These are phyloP conservation scores for Colletotrichum abscissum DNA, from an alignment of 2,329 filamentous ascomycete genomes.

Conservation along the genomic window DNA sequence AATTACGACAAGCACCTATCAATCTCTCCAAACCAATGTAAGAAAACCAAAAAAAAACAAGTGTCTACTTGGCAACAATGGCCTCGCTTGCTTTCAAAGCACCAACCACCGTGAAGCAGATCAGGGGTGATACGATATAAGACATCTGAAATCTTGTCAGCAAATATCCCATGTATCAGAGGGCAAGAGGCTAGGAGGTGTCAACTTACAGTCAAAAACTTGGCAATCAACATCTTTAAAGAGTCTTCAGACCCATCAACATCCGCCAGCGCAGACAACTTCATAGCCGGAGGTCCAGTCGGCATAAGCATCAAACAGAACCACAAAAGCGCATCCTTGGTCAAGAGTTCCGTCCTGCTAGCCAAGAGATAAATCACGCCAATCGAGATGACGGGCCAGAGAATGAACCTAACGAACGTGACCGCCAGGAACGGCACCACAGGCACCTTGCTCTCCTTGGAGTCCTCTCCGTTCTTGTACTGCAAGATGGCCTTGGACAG, in stretches of 20 bases:
- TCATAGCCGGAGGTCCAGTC: conserved; percentile 58
- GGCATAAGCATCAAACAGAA: conserved; percentile 66
- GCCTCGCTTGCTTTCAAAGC: conserved; percentile 26
- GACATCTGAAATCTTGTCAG: conserved; percentile 15
- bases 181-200: fast-evolving
- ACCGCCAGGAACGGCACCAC: conserved; percentile 62
- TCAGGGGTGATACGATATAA: conserved; percentile 29
- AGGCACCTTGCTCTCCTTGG: conserved; percentile 44
- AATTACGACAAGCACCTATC: not conserved
- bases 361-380: conserved; percentile 65
- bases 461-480: conserved; percentile 44
- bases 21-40: not conserved
- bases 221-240: conserved; percentile 55
- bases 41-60: not conserved
- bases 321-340: conserved; percentile 72
- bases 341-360: conserved; percentile 60
- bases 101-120: conserved; percentile 30
- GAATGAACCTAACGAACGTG: conserved; percentile 65
- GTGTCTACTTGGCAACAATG: not conserved
- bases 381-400: conserved; percentile 67
- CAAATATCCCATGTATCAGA: too few relatives aligned
- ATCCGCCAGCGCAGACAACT: conserved; percentile 57
- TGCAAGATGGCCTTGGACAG: conserved; percentile 62
- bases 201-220: conserved; percentile 52
- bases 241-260: conserved; percentile 52